phyloP scores from a whole-genome alignment of 208 protist species.

The Leishmania mexicana region DNA sequence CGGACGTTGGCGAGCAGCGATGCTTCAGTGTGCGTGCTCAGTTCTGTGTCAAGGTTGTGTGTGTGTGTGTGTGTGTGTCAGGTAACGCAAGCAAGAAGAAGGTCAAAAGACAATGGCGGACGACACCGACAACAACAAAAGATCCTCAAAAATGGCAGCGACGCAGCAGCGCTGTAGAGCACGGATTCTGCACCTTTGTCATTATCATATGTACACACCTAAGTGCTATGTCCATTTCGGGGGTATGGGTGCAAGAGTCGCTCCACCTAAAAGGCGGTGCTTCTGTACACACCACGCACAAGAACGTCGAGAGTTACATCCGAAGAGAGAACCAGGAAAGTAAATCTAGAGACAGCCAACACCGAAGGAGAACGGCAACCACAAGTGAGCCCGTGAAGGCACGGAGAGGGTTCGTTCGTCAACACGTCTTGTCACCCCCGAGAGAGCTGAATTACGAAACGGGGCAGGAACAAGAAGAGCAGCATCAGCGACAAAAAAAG shows the following conservation, averaged over 20 bases:
- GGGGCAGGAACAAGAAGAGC: background rate
- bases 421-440: background rate
- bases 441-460: background rate
- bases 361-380: background rate
- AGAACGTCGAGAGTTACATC: background rate
- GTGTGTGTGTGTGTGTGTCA: background rate
- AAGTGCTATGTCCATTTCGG: background rate
- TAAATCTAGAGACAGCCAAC: background rate
- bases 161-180: too few relatives aligned
- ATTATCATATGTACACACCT: background rate
- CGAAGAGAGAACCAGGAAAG: background rate
- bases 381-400: background rate
- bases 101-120: background rate
- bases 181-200: background rate
- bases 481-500: background rate
- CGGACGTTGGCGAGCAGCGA: background rate
- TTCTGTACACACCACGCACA: background rate
- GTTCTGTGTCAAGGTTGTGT: background rate
- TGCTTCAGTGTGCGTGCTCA: background rate
- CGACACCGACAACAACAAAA: background rate
- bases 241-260: background rate
- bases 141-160: too few relatives aligned
- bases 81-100: background rate
- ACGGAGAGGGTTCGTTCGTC: background rate
- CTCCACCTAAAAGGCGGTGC: background rate